These are phyloP conservation scores for Ceratobasidium sp. DNA, from an alignment of 1,284 basidiomycete genomes.

Conservation along the genomic window DNA sequence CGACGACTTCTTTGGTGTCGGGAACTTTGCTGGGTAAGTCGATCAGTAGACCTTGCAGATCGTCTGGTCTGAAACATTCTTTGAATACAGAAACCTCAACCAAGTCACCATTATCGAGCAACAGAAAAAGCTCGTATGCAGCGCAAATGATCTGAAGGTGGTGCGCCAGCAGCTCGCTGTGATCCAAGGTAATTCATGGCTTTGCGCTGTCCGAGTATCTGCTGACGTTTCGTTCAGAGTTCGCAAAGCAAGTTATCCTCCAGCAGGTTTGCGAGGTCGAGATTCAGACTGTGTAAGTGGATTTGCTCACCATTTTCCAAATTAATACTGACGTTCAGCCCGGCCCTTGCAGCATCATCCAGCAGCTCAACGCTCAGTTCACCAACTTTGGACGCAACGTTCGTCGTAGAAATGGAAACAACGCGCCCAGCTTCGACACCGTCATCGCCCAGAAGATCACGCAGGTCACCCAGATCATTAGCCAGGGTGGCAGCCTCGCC, in stretches of 20 bases:
- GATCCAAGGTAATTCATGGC: conserved; percentile 49
- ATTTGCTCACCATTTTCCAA: not conserved
- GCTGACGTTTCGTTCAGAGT: not conserved
- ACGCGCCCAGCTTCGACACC: conserved; percentile 12
- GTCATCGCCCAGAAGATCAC: conserved; percentile 50
- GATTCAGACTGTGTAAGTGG: conserved; percentile 51
- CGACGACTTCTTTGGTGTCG: conserved; percentile 52
- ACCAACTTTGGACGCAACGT: conserved; percentile 50
- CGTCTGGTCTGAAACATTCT: not conserved
- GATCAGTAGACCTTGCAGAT: not conserved
- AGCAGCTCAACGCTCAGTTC: conserved; percentile 50
- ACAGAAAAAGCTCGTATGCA: conserved; percentile 49
- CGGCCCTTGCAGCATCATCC: conserved; percentile 43
- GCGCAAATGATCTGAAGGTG: conserved; percentile 48
- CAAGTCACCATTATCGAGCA: conserved; percentile 48
- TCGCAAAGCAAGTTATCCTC: conserved; percentile 48
- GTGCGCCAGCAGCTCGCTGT: conserved; percentile 52
- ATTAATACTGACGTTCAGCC: no score
- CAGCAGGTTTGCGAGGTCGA: conserved; percentile 53
- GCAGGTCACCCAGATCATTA: conserved; percentile 45
- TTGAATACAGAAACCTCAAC: conserved; percentile 45
- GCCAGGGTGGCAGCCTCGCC: conserved; percentile 47
- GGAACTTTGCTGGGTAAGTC: conserved; percentile 49
- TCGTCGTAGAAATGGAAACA: conserved; percentile 43
- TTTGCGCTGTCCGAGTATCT: not conserved